Percentiles rank a stretch among this genome's conserved stretches.
Conservation (phyloP, 495 filamentous ascomycete genomes). For the Tuber magnatum region DNA sequence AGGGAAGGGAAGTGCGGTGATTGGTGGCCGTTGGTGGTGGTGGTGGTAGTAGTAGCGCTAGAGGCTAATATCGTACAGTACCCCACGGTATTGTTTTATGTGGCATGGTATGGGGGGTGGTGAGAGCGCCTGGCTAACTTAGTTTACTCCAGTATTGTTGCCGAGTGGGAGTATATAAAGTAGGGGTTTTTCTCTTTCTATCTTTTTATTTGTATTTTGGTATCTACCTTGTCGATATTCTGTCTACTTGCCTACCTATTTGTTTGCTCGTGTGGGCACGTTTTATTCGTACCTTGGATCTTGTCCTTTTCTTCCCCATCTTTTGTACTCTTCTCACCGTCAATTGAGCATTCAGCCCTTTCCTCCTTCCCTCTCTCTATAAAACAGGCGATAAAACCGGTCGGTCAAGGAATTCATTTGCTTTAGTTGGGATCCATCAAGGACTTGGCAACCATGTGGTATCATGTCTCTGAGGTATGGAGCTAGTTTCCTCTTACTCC, state of each 20-base stretch:
- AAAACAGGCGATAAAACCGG: neutral
- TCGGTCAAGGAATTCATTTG: neutral
- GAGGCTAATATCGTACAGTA: neutral
- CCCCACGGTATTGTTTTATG: neutral
- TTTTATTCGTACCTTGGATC: neutral
- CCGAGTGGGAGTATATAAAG: neutral
- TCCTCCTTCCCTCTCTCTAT: neutral
- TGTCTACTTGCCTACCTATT: neutral
- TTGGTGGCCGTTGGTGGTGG: neutral
- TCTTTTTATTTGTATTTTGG: neutral
- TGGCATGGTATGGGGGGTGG: neutral
- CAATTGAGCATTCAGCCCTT: neutral
- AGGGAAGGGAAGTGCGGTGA: neutral
- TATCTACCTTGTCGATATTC: neutral
- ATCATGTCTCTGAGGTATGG: slow-evolving; percentile 23
- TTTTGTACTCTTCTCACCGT: neutral
- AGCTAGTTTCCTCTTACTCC: neutral
- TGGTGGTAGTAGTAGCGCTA: neutral
- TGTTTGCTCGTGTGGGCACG: neutral
- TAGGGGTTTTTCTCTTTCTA: neutral
- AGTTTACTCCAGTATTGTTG: too few relatives aligned
- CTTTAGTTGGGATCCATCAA: neutral
- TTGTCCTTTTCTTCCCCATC: neutral
- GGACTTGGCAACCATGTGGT: slow-evolving; percentile 17
- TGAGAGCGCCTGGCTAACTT: neutral